Percentiles rank a stretch among this genome's conserved stretches.
phyloP scores from a whole-genome alignment of 108 stramenopile genomes.

The Tribonema minus region DNA sequence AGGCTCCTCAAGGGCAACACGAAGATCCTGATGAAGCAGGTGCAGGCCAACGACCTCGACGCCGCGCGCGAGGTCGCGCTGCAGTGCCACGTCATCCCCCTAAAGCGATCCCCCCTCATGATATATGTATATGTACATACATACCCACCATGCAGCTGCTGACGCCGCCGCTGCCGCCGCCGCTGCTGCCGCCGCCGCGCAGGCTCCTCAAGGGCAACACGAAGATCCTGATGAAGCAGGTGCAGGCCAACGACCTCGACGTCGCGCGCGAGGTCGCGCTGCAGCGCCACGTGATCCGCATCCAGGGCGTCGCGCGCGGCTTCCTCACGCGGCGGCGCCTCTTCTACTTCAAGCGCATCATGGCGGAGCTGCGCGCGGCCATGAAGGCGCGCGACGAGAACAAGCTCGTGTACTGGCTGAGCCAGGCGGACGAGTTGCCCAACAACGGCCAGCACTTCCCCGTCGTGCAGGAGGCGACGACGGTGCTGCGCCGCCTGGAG shows the following conservation, averaged over 20 bases:
- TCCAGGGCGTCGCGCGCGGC: constrained; percentile 18
- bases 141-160: not conserved
- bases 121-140: too few species aligned
- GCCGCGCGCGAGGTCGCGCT: constrained; percentile 55
- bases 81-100: constrained; percentile 19
- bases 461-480: constrained; percentile 48
- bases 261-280: constrained; percentile 55
- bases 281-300: constrained; percentile 7
- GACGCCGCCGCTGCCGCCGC: not conserved
- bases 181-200: not conserved
- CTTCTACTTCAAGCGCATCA: constrained; percentile 38
- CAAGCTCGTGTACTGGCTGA: constrained; percentile 29
- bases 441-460: constrained; percentile 43
- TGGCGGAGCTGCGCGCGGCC: constrained; percentile 43
- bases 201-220: constrained; percentile 48
- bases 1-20: constrained; percentile 48
- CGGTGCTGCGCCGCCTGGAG: constrained; percentile 37
- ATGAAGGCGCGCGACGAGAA: constrained; percentile 35
- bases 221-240: constrained; percentile 63
- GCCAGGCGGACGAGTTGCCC: constrained; percentile 49
- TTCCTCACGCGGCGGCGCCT: constrained; percentile 43
- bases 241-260: constrained; percentile 55
- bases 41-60: constrained; percentile 55
- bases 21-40: constrained; percentile 63
- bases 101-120: too few species aligned